These are phyloP conservation scores for Calonectria naviculata DNA, from an alignment of 2,329 filamentous ascomycete genomes.

Conservation along the genomic window DNA sequence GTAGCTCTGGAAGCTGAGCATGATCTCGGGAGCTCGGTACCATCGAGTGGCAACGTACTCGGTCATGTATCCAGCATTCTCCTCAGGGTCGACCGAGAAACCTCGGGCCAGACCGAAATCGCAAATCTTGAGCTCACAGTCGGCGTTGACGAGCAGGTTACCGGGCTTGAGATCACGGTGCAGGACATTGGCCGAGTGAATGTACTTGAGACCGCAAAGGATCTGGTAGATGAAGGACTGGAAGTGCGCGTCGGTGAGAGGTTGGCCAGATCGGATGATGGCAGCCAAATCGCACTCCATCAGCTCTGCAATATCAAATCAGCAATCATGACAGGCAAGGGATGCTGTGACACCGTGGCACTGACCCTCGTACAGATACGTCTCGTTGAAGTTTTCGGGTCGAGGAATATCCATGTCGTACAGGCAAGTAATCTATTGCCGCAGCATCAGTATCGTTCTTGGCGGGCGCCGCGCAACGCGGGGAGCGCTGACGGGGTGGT, in stretches of 20 bases:
- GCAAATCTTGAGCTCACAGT: slow-evolving; percentile 99
- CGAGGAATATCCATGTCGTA: slow-evolving; percentile 99
- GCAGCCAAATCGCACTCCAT: slow-evolving; percentile 99
- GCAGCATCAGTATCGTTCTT: slow-evolving; percentile 28
- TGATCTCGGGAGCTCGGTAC: slow-evolving; percentile 96
- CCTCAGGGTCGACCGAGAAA: slow-evolving; percentile 96
- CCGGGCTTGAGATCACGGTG: slow-evolving; percentile 98
- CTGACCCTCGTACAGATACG: slow-evolving; percentile 96
- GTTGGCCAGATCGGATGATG: slow-evolving; percentile 97
- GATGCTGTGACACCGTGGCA: slow-evolving; percentile 13
- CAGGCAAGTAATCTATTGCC: slow-evolving; percentile 88
- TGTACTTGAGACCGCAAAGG: slow-evolving; percentile 97
- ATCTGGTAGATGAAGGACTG: slow-evolving; percentile 99
- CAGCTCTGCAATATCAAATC: slow-evolving; percentile 72
- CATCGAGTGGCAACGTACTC: slow-evolving; percentile 98
- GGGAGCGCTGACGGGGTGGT: neutral
- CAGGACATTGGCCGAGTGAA: slow-evolving; percentile 97
- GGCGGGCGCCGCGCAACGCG: slow-evolving; percentile 4
- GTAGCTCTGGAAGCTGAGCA: slow-evolving; percentile 99
- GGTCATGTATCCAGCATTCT: slow-evolving; percentile 99
- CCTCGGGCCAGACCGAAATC: slow-evolving; percentile 97
- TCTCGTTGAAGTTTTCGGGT: slow-evolving; percentile 98
- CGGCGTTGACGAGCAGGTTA: slow-evolving; percentile 96
- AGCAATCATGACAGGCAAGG: slow-evolving; percentile 23
- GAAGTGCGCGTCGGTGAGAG: slow-evolving; percentile 97